Base-by-base conservation (phyloP, 2,329 filamentous ascomycete species). In the Eutypa lata region DNA sequence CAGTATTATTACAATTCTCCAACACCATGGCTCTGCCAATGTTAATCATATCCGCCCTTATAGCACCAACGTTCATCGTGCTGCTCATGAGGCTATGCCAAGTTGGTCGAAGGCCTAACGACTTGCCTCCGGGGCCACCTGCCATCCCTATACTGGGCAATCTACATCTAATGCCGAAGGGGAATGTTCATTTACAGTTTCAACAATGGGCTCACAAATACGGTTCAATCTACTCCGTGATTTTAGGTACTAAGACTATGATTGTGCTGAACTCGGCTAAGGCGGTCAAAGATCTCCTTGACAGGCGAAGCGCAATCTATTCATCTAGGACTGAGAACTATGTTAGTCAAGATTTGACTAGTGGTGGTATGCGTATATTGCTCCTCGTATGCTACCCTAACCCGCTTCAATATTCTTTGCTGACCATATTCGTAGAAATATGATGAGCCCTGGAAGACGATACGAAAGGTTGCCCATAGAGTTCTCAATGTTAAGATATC, bases 141-240 rank as follows among this genome's bases (percentile, higher is more conserved):
- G 79, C 76, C 0, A n/a, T 80, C 1, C 78, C 78, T 0, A 48
- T 81, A 0, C 58, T 81, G 2, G 78, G 78, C 1, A 82, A 81
- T 45, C 58, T 81, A 1, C 77, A 79, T 55, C 71, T 71, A 54
- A 76, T 81, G 58, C 77, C 77, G 0, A 65, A 61, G 2, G 47
- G 64, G 1, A 62, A 76, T 24, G 58, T 62, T 0, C 73, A 79
- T 52, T 51, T 75, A 0, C 74, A 79, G 48, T 79, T 79, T 47
- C 59, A 76, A 31, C 74, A 76, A 58, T 82, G 79, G 80, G 76
- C 78, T 0, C 53, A 73, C 6, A 66, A 80, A 57, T 81, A 81
- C 48, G 57, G 59, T 0, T 76, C 77, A 0, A 60, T 82, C 0
- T 82, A 77, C 59, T 76, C 71, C 0, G 65, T 82, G 1, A 77